Conservation (phyloP, 1,139 yeast species). For the Starmera stellimalicola region DNA sequence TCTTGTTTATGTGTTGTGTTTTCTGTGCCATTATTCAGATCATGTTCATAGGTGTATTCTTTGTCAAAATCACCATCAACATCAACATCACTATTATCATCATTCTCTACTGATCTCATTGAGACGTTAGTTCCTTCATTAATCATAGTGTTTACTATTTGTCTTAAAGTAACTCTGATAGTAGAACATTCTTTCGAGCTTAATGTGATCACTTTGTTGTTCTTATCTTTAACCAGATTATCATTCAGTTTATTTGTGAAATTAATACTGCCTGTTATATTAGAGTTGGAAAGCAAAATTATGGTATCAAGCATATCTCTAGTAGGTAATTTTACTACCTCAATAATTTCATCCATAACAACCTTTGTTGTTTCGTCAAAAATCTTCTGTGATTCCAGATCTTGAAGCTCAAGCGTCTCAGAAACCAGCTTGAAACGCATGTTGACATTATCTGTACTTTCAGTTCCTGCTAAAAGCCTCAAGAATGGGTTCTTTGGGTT, state of each 20-base stretch:
- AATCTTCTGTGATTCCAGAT: constrained; percentile 9
- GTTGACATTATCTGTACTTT: constrained; percentile 26
- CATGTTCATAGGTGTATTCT: constrained; percentile 11
- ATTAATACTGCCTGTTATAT: constrained; percentile 45
- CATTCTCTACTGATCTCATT: constrained; percentile 2
- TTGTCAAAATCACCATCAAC: constrained; percentile 14
- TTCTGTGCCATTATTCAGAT: constrained; percentile 10
- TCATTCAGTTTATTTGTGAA: constrained; percentile 34
- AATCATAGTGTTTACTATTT: constrained; percentile 16
- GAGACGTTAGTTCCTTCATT: constrained; percentile 1
- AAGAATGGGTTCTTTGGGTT: constrained; percentile 25
- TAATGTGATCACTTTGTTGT: constrained; percentile 22
- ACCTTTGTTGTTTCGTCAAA: constrained; percentile 9
- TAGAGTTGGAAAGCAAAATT: constrained; percentile 43
- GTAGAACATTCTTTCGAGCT: constrained; percentile 31
- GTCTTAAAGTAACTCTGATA: constrained; percentile 28
- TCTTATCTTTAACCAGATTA: constrained; percentile 15
- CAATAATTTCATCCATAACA: constrained; percentile 7
- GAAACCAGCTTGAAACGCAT: constrained; percentile 32
- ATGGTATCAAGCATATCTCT: constrained; percentile 23
- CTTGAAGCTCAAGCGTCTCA: constrained; percentile 19
- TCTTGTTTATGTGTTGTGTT: constrained; percentile 6
- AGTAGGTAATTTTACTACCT: constrained; percentile 5
- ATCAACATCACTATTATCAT: constrained; percentile 4
- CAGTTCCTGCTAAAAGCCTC: constrained; percentile 31